phyloP scores from a whole-genome alignment of 768 basidiomycete species.

The Kwoniella botswanensis region DNA sequence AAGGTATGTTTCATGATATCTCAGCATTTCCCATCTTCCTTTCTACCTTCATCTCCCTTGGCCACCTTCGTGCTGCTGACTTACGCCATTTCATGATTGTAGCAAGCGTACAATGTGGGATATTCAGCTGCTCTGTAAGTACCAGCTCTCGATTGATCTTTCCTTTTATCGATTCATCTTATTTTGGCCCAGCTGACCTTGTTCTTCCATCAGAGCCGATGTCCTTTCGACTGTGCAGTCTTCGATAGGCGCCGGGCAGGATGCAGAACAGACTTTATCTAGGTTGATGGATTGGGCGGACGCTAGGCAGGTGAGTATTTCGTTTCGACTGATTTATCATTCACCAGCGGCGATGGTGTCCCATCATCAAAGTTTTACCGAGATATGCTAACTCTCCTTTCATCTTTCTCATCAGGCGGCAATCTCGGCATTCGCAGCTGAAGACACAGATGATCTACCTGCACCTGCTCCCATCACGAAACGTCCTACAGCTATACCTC shows the following conservation, averaged over 20 bases:
- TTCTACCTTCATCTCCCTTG: neutral
- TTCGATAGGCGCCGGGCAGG: constrained; percentile 43
- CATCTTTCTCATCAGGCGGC: constrained; percentile 35
- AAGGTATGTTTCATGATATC: constrained; percentile 35
- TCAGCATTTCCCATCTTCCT: neutral
- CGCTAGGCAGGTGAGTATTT: constrained; percentile 45
- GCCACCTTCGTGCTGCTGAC: neutral
- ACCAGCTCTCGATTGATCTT: too few species aligned
- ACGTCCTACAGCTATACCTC: constrained; percentile 7
- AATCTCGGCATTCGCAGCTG: constrained; percentile 52
- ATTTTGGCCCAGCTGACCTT: constrained; percentile 6
- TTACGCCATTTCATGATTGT: neutral
- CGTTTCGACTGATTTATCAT: neutral
- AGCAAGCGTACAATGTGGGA: constrained; percentile 53
- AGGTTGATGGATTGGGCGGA: constrained; percentile 55
- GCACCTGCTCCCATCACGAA: constrained; percentile 6
- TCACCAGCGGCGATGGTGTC: neutral
- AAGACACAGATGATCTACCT: constrained; percentile 37
- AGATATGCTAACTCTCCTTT: neutral
- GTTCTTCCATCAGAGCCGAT: constrained; percentile 34
- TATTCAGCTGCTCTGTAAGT: constrained; percentile 48
- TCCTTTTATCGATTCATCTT: neutral
- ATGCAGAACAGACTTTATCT: constrained; percentile 41
- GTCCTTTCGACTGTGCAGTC: constrained; percentile 49
- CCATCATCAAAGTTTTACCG: neutral